Base-by-base conservation (phyloP, 371 early-diverging fungal genomes). In the Mucor velutinosus region DNA sequence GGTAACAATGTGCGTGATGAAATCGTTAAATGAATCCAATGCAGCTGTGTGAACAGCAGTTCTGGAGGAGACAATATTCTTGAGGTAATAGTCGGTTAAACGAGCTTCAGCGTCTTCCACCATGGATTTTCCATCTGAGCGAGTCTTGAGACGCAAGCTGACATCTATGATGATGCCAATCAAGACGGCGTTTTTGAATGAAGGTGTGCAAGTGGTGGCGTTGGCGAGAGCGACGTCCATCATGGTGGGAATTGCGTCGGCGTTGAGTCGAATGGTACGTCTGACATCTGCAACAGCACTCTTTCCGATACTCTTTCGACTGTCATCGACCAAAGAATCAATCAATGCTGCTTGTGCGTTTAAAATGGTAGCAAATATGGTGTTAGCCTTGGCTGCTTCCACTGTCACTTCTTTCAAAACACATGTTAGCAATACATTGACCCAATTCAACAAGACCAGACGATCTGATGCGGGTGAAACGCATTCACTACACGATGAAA, bases 21-120 rank as follows among this genome's bases (percentile, higher is more conserved):
- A 92, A 58, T 87, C 84, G 21, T 82, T 68, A 58, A 91, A 86
- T 15, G 90, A 75, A 35, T 77, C 74, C 83, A 87, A 74, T 14
- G 84, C 84, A 62, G 79, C 74, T 19, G 64, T 56, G 25, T 88
- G 81, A 6, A 88, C 84, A 55, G 82, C 72, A 2, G 80, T 77
- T 66, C 87, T 87, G 15, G 90, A 82, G 0, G 86, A 86, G 25
- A 89, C 62, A 37, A 93, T 63, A 47, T 83, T 85, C 65, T 88
- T 84, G 37, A 90, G 64, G 67, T 87, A 92, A 64, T 84, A 90
- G 66, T 90, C 87, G 15, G 83, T 76, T 49, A 90, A 78, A 12
- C 76, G 74, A 19, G 78, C 69, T 74, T 85, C 86, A 32, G 69
- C 82, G 37, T 73, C 62, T 32, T 69, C 72, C 39, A 80, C 65